These are phyloP conservation scores for Hanseniaspora valbyensis DNA, from an alignment of 805 yeast genomes.

Conservation along the genomic window DNA sequence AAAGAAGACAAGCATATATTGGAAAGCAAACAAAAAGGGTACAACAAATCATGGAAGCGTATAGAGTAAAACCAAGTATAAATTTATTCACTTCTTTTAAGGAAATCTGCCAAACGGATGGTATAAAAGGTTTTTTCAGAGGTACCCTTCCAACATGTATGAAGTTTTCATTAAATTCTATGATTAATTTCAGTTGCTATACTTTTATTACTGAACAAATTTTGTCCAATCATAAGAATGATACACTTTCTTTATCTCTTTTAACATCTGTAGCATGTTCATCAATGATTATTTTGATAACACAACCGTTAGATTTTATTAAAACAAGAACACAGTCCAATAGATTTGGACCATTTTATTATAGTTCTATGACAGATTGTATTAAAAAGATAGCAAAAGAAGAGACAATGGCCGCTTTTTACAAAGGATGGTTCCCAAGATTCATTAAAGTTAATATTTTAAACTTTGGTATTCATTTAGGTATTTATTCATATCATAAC, in stretches of 20 bases:
- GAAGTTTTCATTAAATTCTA: constrained; percentile 11
- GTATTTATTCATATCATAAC: constrained; percentile 50
- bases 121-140: constrained; percentile 15
- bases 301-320: constrained; percentile 15
- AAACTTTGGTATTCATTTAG: constrained; percentile 58
- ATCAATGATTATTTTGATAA: constrained; percentile 10
- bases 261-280: constrained; percentile 12
- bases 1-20: constrained; percentile 4
- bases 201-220: constrained; percentile 9
- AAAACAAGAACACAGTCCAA: constrained; percentile 16
- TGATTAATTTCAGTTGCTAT: constrained; percentile 14
- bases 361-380: constrained; percentile 53
- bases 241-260: constrained; percentile 1
- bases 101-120: constrained; percentile 15
- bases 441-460: constrained; percentile 52
- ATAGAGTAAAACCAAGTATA: constrained; percentile 13
- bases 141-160: constrained; percentile 12
- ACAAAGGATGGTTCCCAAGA: constrained; percentile 57
- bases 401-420: constrained; percentile 37
- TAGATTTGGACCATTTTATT: constrained; percentile 23
- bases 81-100: constrained; percentile 11
- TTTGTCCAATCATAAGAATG: not conserved
- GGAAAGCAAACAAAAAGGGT: not conserved
- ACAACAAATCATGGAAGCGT: not conserved
- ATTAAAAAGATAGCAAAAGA: constrained; percentile 39